Conservation (phyloP, 2,329 filamentous ascomycete species). For the Knufia fluminis region DNA sequence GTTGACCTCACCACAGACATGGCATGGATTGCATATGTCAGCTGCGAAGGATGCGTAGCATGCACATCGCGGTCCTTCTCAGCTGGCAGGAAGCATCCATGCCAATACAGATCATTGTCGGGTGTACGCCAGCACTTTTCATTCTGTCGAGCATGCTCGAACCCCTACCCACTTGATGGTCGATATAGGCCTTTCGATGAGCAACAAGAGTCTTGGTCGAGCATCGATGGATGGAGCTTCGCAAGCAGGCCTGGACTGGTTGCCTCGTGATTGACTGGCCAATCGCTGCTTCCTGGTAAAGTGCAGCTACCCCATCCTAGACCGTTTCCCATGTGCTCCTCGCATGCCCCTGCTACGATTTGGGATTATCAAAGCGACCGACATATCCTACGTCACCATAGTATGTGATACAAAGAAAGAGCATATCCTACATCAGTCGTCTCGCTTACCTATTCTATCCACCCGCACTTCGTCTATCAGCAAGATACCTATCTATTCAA, state of each 20-base stretch:
- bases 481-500: neutral
- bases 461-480: neutral
- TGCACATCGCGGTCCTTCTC: too few relatives aligned
- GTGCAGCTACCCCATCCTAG: neutral
- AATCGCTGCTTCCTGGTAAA: neutral
- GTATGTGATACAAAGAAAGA: conserved; percentile 4
- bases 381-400: conserved; percentile 1
- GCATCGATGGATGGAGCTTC: too few relatives aligned
- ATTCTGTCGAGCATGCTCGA: too few relatives aligned
- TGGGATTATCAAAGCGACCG: neutral
- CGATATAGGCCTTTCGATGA: too few relatives aligned
- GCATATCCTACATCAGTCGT: neutral
- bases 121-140: too few relatives aligned
- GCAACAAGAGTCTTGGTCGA: too few relatives aligned
- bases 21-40: neutral
- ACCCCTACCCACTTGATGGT: too few relatives aligned
- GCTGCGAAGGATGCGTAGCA: too few relatives aligned
- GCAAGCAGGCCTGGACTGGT: too few relatives aligned
- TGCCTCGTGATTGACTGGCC: neutral
- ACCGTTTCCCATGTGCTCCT: neutral
- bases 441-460: neutral
- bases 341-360: neutral
- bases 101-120: too few relatives aligned
- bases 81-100: too few relatives aligned
- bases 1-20: neutral